These are phyloP conservation scores for Iris pallida DNA, from an alignment of 116 monocot species.

Conservation along the genomic window DNA sequence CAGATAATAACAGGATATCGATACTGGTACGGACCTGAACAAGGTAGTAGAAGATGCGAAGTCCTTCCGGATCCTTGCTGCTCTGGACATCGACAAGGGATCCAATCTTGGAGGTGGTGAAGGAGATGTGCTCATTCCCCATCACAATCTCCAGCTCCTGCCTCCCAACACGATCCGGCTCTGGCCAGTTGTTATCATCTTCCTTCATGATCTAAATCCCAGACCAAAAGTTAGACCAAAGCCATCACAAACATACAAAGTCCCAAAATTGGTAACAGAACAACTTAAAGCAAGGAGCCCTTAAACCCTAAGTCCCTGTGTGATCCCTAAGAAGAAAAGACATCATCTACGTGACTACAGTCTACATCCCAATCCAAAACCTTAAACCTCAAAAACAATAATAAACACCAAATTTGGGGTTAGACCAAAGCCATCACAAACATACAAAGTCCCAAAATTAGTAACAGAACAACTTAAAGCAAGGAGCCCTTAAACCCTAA, in stretches of 20 bases:
- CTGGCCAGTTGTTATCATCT: conserved; percentile 98
- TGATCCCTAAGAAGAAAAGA: no score
- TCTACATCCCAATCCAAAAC: no score
- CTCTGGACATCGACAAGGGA: conserved; percentile 92
- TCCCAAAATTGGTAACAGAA: no score
- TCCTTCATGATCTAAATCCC: conserved; percentile 82
- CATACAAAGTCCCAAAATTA: no score
- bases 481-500: no score
- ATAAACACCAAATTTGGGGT: background rate
- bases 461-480: no score
- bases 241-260: background rate
- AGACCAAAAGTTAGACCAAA: background rate
- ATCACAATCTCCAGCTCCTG: conserved; percentile 98
- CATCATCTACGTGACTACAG: no score
- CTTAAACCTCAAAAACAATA: no score
- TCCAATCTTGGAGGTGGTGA: conserved; percentile 96
- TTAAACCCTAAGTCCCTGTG: no score
- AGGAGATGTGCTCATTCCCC: conserved; percentile 97
- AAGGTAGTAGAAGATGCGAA: conserved; percentile 93
- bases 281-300: no score
- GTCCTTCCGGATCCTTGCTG: conserved; percentile 92
- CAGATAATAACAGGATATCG: no score
- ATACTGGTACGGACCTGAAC: conserved; percentile 54
- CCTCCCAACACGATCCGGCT: conserved; percentile 83
- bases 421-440: background rate